Conservation (phyloP, 1,284 basidiomycete species). For the Abortiporus biennis region DNA sequence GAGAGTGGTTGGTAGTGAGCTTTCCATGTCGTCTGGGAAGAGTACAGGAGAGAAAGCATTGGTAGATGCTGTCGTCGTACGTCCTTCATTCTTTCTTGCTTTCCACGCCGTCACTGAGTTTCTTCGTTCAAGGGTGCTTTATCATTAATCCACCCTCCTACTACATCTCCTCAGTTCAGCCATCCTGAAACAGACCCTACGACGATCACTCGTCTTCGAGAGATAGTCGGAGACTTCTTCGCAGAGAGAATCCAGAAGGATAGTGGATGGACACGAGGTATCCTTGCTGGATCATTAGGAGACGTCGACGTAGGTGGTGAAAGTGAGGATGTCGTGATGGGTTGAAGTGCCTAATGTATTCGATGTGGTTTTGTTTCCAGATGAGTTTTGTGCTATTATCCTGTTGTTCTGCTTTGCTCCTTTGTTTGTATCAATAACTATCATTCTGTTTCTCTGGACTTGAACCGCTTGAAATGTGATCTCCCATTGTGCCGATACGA, state of each 20-base stretch:
- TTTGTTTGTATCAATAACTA: too few species aligned
- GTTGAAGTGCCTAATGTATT: too few species aligned
- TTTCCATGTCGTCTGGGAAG: conserved; percentile 23
- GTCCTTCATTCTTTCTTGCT: conserved; percentile 1
- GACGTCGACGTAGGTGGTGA: too few species aligned
- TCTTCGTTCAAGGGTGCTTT: conserved; percentile 41
- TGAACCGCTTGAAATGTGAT: too few species aligned
- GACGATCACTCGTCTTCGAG: conserved; percentile 40
- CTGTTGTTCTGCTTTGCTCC: too few species aligned
- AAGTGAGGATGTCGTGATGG: too few species aligned
- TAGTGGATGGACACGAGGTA: conserved; percentile 51
- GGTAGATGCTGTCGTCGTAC: conserved; percentile 52
- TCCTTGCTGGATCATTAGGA: conserved; percentile 37
- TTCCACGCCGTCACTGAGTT: background rate
- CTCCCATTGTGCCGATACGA: too few species aligned
- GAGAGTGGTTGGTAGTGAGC: conserved; percentile 63
- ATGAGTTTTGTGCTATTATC: too few species aligned
- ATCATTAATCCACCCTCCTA: conserved; percentile 46
- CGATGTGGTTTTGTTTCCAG: too few species aligned
- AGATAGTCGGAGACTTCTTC: conserved; percentile 57
- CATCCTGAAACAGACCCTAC: conserved; percentile 39
- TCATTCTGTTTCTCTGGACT: too few species aligned
- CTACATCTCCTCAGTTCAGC: conserved; percentile 50
- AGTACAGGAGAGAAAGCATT: conserved; percentile 39
- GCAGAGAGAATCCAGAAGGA: conserved; percentile 49